Conservation (phyloP, 1,139 yeast species). For the Pichia sp. region DNA sequence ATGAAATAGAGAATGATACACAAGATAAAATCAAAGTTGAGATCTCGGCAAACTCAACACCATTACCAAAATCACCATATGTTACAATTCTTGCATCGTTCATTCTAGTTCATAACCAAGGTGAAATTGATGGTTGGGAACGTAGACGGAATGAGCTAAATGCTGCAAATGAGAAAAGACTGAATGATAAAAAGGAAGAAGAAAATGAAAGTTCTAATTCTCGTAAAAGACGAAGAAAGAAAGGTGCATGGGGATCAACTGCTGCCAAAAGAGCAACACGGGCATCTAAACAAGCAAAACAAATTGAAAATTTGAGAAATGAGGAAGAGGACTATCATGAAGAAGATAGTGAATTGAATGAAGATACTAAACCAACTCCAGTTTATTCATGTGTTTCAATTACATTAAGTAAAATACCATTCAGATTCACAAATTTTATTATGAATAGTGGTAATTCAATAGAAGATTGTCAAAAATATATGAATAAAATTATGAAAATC, state of each 20-base stretch:
- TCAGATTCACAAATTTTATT: slow-evolving; percentile 61
- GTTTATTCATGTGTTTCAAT: slow-evolving; percentile 61
- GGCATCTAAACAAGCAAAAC: slow-evolving; percentile 19
- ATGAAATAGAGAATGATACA: slow-evolving; percentile 3
- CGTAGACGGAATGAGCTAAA: slow-evolving; percentile 24
- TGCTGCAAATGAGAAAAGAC: slow-evolving; percentile 13
- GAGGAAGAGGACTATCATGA: slow-evolving; percentile 20
- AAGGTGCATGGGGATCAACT: slow-evolving; percentile 21
- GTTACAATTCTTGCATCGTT: slow-evolving; percentile 59
- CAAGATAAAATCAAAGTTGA: slow-evolving; percentile 11
- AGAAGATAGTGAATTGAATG: slow-evolving; percentile 15
- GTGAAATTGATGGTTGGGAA: slow-evolving; percentile 46
- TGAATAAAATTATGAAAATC: slow-evolving; percentile 52
- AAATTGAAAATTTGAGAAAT: slow-evolving; percentile 20
- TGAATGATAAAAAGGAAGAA: slow-evolving; percentile 12
- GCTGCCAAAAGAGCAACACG: slow-evolving; percentile 24
- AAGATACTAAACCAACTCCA: slow-evolving; percentile 31
- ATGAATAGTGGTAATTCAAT: slow-evolving; percentile 57
- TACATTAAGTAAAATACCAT: slow-evolving; percentile 56
- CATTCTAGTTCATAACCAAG: slow-evolving; percentile 50
- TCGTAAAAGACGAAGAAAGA: slow-evolving; percentile 23
- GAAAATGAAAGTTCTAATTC: slow-evolving; percentile 15
- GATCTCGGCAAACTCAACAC: background rate
- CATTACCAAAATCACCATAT: slow-evolving; percentile 15
- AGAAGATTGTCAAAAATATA: slow-evolving; percentile 49